Evolutionary conservation across 345 rosid species (phyloP).

Genomic region (Populus tremula): DNA sequence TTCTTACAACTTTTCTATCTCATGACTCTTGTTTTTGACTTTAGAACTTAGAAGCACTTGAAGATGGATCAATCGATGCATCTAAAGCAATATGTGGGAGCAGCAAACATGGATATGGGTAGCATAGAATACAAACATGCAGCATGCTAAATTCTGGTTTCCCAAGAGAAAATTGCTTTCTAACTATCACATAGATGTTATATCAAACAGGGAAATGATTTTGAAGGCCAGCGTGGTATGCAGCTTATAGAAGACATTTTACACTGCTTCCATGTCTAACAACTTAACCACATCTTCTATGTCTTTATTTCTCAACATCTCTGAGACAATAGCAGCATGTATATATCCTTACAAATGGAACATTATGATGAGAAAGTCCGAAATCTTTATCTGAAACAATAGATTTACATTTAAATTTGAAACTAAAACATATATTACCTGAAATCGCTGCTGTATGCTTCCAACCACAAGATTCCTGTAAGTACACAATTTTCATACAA

Average conservation of each 20-base stretch:
- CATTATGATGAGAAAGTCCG: neutral
- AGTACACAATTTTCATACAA: neutral
- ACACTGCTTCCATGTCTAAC: neutral
- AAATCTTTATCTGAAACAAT: neutral
- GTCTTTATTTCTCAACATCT: neutral
- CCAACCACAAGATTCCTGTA: constrained; percentile 87
- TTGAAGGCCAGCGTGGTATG: neutral
- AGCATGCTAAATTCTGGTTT: neutral
- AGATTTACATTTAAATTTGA: neutral
- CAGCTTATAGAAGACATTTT: neutral
- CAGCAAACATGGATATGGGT: neutral
- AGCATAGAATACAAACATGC: neutral
- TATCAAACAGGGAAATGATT: neutral
- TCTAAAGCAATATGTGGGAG: neutral
- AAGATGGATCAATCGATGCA: neutral
- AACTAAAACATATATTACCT: constrained; percentile 37
- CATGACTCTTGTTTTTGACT: neutral
- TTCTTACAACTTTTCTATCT: neutral
- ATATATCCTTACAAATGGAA: neutral
- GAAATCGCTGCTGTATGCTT: constrained; percentile 95
- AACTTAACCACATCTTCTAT: neutral
- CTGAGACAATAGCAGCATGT: too few relatives aligned
- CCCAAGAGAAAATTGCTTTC: neutral
- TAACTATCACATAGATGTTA: too few relatives aligned
- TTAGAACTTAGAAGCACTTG: neutral